Percentiles rank a stretch among this genome's conserved stretches.
phyloP scores from a whole-genome alignment of 1,284 basidiomycete species.

The Pseudozyma pruni region DNA sequence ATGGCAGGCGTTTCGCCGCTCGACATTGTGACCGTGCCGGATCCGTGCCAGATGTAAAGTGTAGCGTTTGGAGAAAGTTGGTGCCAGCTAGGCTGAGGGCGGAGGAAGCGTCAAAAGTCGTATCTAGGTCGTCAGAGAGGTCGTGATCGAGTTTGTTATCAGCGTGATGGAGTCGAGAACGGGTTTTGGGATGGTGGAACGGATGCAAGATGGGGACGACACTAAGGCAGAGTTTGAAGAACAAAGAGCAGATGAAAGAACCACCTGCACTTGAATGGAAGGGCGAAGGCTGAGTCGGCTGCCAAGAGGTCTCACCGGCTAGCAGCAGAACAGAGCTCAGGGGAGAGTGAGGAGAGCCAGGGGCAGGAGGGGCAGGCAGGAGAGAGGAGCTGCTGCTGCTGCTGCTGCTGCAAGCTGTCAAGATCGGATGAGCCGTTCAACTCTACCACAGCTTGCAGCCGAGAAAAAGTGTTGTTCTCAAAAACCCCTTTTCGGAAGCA shows the following conservation, averaged over 20 bases:
- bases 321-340: constrained; percentile 8
- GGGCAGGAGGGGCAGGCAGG: too few species aligned
- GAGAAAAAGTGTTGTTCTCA: too few species aligned
- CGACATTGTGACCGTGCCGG: constrained; percentile 10
- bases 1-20: constrained; percentile 31
- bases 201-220: constrained; percentile 3
- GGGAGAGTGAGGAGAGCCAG: too few species aligned
- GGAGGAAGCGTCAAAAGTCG: constrained; percentile 6
- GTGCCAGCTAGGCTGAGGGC: not conserved
- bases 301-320: too few species aligned
- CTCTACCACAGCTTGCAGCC: not conserved
- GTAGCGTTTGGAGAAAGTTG: not conserved
- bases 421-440: not conserved
- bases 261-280: not conserved
- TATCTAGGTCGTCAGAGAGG: constrained; percentile 3
- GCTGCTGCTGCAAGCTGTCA: too few species aligned
- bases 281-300: too few species aligned
- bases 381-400: not conserved
- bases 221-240: not conserved
- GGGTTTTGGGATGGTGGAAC: constrained; percentile 7
- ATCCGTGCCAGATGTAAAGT: not conserved
- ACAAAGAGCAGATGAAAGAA: too few species aligned
- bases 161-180: not conserved
- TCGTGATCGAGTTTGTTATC: constrained; percentile 24
- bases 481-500: too few species aligned